phyloP scores from a whole-genome alignment of 768 basidiomycete species.

The Terana coerulea region DNA sequence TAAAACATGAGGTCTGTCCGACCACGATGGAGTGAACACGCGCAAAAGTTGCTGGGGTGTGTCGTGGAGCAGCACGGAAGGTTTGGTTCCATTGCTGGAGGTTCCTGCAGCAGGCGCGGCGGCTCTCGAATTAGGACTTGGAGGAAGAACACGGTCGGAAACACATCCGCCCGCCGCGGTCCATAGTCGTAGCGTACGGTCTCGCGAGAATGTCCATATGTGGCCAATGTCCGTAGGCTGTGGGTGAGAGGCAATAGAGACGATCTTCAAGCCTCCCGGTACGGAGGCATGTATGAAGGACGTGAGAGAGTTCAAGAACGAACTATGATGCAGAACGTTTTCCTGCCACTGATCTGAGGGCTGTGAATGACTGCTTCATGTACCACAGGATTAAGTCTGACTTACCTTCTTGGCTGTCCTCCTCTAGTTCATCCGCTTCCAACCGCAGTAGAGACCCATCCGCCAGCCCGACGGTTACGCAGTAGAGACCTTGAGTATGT shows the following conservation, averaged over 20 bases:
- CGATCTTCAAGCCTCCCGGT: constrained; percentile 52
- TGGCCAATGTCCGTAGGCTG: constrained; percentile 73
- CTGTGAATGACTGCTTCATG: neutral
- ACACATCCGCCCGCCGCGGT: constrained; percentile 71
- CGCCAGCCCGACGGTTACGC: constrained; percentile 55
- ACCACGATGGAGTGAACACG: constrained; percentile 46
- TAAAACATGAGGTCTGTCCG: constrained; percentile 43
- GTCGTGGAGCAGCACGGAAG: constrained; percentile 52
- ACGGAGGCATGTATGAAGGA: constrained; percentile 54
- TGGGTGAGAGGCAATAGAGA: constrained; percentile 69
- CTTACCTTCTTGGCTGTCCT: constrained; percentile 58
- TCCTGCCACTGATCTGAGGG: constrained; percentile 69
- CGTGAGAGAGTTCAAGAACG: constrained; percentile 64
- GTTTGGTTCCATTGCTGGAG: constrained; percentile 30
- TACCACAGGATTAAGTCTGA: neutral
- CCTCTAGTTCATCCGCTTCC: constrained; percentile 57
- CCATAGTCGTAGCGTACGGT: constrained; percentile 84
- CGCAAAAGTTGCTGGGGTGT: constrained; percentile 61
- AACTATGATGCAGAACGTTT: constrained; percentile 55
- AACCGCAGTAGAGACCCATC: constrained; percentile 67
- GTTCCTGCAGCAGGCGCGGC: constrained; percentile 28
- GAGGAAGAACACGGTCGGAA: constrained; percentile 53
- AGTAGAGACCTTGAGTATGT: constrained; percentile 64
- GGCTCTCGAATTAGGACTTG: constrained; percentile 29
- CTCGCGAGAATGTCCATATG: constrained; percentile 83